Percentiles rank a stretch among this genome's conserved stretches.
Conservation (phyloP, 208 protist genomes). For the Naegleria fowleri region DNA sequence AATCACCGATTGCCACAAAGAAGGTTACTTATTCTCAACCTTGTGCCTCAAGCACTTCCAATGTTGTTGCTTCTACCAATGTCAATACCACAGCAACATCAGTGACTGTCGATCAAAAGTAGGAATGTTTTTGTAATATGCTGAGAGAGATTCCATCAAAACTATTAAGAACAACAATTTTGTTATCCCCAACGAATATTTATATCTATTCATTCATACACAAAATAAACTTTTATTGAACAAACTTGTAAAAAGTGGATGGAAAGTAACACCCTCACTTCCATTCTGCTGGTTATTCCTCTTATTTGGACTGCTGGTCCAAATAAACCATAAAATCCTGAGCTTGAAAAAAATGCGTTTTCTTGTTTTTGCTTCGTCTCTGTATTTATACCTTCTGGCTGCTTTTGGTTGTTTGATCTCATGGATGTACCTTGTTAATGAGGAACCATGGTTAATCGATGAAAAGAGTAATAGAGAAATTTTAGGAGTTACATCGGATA, state of each 20-base stretch:
- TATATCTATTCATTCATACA: background rate
- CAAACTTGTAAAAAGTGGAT: too few species aligned
- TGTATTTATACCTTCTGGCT: background rate
- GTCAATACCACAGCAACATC: too few species aligned
- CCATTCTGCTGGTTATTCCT: background rate
- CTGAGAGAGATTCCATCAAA: too few species aligned
- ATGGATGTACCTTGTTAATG: background rate
- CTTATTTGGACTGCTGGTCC: background rate
- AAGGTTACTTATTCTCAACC: background rate
- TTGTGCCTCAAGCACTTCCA: too few species aligned
- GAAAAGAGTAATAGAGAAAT: background rate
- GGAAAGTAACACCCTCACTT: too few species aligned
- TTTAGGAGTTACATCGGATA: background rate
- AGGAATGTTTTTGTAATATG: too few species aligned
- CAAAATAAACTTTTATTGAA: background rate
- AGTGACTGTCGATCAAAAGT: too few species aligned
- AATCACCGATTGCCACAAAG: background rate
- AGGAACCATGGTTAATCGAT: background rate
- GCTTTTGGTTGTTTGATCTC: background rate
- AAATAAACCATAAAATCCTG: too few species aligned
- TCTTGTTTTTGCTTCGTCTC: background rate
- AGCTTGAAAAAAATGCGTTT: conserved; percentile 12
- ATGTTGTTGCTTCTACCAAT: too few species aligned
- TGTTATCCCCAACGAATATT: too few species aligned
- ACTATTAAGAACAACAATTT: too few species aligned